These are phyloP conservation scores for Lactifluus subvellereus DNA, from an alignment of 768 basidiomycete species.

Conservation along the genomic window DNA sequence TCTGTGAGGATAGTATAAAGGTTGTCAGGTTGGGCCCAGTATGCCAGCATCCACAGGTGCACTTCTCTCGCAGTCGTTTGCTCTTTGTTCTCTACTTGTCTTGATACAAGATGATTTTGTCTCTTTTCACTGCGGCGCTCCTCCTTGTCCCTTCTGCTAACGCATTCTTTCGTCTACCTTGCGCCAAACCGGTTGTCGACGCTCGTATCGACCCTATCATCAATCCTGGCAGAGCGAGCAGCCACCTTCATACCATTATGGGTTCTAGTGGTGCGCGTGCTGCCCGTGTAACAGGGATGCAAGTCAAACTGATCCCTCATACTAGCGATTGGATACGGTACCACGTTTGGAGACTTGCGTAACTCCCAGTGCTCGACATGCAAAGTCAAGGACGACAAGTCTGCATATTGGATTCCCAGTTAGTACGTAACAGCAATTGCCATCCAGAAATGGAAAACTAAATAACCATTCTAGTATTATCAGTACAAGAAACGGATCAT, in stretches of 20 bases:
- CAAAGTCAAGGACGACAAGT: constrained; percentile 21
- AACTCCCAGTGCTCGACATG: constrained; percentile 19
- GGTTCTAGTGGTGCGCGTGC: constrained; percentile 14
- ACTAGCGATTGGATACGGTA: constrained; percentile 13
- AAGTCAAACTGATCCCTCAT: neutral
- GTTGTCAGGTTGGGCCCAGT: neutral
- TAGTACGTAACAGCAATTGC: constrained; percentile 3
- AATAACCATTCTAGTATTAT: constrained; percentile 18
- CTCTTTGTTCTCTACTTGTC: neutral
- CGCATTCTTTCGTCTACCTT: constrained; percentile 21
- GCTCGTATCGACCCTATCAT: constrained; percentile 21
- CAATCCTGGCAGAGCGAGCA: constrained; percentile 1
- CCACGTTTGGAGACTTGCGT: constrained; percentile 12
- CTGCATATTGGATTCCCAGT: constrained; percentile 19
- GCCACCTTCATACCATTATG: constrained; percentile 21
- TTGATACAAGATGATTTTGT: constrained; percentile 6
- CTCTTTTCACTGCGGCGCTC: constrained; percentile 5
- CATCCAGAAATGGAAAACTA: neutral
- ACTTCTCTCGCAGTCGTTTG: neutral
- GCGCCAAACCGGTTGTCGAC: constrained; percentile 9
- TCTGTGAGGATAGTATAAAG: constrained; percentile 14
- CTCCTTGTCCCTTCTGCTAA: constrained; percentile 8
- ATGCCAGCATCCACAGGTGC: constrained; percentile 11
- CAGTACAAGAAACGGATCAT: constrained; percentile 7
- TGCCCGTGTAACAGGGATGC: too few relatives aligned